A percentile compares a stretch with the other conserved stretches of the same genome.
These are phyloP conservation scores for Ogataea parapolymorpha DNA, from an alignment of 805 yeast genomes.

Conservation along the genomic window DNA sequence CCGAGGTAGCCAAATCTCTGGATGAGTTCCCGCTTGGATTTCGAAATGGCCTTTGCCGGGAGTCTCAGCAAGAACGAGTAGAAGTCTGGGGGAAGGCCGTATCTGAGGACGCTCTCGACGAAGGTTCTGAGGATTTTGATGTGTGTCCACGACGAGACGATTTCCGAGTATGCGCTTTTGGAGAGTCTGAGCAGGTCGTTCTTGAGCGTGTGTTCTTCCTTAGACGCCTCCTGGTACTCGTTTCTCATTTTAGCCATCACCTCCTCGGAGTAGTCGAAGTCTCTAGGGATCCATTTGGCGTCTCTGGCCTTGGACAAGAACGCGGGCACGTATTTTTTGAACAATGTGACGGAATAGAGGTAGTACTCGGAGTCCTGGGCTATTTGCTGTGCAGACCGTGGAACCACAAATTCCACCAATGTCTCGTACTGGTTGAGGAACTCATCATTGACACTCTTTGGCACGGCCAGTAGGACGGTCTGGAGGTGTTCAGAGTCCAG, in stretches of 20 bases:
- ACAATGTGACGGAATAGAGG: constrained; percentile 76
- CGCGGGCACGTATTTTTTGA: constrained; percentile 73
- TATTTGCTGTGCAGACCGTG: constrained; percentile 76
- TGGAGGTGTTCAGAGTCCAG: constrained; percentile 81
- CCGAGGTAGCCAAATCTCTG: constrained; percentile 84
- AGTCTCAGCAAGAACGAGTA: constrained; percentile 49
- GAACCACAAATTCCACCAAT: constrained; percentile 78
- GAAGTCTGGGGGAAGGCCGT: constrained; percentile 95
- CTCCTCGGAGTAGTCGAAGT: constrained; percentile 81
- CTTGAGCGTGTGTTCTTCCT: constrained; percentile 67
- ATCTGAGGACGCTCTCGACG: constrained; percentile 91
- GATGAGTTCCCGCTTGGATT: constrained; percentile 67
- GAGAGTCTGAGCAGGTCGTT: constrained; percentile 81
- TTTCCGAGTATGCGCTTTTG: constrained; percentile 85
- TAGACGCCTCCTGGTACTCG: constrained; percentile 74
- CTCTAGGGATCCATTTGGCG: constrained; percentile 87
- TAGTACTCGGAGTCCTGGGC: constrained; percentile 70
- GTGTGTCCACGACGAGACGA: constrained; percentile 84
- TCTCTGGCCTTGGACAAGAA: constrained; percentile 75
- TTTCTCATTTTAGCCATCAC: constrained; percentile 65
- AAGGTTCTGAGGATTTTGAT: constrained; percentile 81
- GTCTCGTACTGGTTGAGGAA: constrained; percentile 75
- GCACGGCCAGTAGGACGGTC: constrained; percentile 87
- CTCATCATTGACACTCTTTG: constrained; percentile 55
- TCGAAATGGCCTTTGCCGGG: constrained; percentile 37